Base-by-base conservation (phyloP, 371 early-diverging fungal genomes). In the Dichotomocladium elegans region DNA sequence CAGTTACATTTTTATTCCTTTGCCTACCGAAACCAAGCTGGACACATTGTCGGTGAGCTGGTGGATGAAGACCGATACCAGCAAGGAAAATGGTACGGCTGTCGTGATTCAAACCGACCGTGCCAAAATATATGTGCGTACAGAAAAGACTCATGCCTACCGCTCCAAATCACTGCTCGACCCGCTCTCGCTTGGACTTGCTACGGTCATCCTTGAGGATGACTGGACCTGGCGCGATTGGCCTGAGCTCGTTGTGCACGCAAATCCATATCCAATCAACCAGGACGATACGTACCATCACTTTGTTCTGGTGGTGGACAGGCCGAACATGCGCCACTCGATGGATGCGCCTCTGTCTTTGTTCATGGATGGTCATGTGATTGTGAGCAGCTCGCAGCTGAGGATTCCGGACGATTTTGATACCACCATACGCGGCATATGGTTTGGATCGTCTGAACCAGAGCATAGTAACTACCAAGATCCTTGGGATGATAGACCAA, bases 381-480 rank as follows among this genome's bases (percentile, higher is more conserved):
- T 61, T 10, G 47, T 57, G 4, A 72, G 72, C 24, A 58, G 56
- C 14, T 24, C 45, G 3, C 34, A 52, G n/a, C 74, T 72, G 74
- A 25, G 41, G 2, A 47, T 56, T 3, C 68, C 72, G 1, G 19
- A 40, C 19, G 35, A 41, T 3, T 53, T 53, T 8, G 63, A 57
- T 5, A 42, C 53, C n/a, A 40, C 53, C 7, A 53, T 77, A 7
- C 56, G 58, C 1, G 74, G 78, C 12, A 22, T 77, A 4, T 77
- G 78, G 78, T 66, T 77, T 49, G 78, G 78, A 1, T 68, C 72
- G 0, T 60, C 66, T 26, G 78, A 74, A 41, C 72, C 78, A 4
- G 69, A 63, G 44, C 53, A 60, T 40, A 63, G 58, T 21, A 50
- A 64, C 15, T 74, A 74, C 33, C 74, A 74, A 59, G 61, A 68